A percentile compares a stretch with the other conserved stretches of the same genome.
Evolutionary conservation across 2,329 filamentous ascomycete genomes (phyloP).

Genomic region (Verticillium albo-atrum): DNA sequence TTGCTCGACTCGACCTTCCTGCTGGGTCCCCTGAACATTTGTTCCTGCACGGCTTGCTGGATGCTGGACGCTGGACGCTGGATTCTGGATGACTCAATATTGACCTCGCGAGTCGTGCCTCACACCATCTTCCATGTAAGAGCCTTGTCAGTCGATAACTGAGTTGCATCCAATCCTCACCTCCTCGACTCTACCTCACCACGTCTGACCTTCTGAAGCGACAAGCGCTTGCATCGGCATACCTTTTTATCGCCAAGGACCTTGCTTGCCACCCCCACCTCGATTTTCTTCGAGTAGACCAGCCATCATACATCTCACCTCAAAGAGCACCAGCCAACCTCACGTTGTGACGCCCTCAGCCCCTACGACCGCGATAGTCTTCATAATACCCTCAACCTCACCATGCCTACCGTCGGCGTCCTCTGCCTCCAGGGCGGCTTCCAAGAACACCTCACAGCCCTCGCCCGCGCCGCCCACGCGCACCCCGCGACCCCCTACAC

Average conservation of each 20-base stretch:
- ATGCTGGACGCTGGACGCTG: too few relatives aligned
- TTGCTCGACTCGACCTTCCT: neutral
- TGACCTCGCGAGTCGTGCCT: neutral
- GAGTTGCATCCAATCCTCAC: neutral
- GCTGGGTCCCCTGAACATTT: neutral
- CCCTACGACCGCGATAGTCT: too few relatives aligned
- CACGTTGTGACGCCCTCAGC: too few relatives aligned
- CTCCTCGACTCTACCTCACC: neutral
- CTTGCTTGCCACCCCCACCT: neutral
- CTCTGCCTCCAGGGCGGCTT: slow-evolving; percentile 89
- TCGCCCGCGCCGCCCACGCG: slow-evolving; percentile 58
- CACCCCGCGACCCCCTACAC: slow-evolving; percentile 5
- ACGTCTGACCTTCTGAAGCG: neutral
- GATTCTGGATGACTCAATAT: neutral
- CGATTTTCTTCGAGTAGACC: neutral
- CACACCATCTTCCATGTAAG: neutral
- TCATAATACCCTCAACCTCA: too few relatives aligned
- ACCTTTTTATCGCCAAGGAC: neutral
- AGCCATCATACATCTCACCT: too few relatives aligned
- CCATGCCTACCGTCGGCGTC: slow-evolving; percentile 48
- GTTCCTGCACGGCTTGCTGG: neutral
- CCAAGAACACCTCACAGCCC: slow-evolving; percentile 75
- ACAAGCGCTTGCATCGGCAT: too few relatives aligned
- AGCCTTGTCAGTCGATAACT: too few relatives aligned
- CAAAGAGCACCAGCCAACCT: too few relatives aligned